Percentiles rank a stretch among this genome's conserved stretches.
phyloP scores from a whole-genome alignment of 345 rosid genomes.

The Pugionium dolabratum region DNA sequence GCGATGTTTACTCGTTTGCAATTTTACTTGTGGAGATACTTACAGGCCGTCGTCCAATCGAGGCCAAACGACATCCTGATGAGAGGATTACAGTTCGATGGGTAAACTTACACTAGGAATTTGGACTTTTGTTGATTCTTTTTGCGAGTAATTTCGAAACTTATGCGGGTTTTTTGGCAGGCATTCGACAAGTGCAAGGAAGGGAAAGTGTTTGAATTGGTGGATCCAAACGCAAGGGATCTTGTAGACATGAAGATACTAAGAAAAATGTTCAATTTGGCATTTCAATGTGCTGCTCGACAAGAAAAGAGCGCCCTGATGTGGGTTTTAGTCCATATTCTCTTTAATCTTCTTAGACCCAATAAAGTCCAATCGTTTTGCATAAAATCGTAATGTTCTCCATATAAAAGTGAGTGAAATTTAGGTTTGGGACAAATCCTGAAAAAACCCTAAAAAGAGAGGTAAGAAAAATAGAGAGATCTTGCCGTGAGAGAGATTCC shows the following conservation, averaged over 20 bases:
- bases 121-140: not conserved
- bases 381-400: too few species aligned
- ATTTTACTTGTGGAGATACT: conserved; percentile 83
- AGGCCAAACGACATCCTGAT: conserved; percentile 51
- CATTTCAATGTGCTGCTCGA: conserved; percentile 85
- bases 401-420: too few species aligned
- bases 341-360: too few species aligned
- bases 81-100: conserved; percentile 86
- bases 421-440: too few species aligned
- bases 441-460: too few species aligned
- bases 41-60: conserved; percentile 90
- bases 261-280: conserved; percentile 67
- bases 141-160: too few species aligned
- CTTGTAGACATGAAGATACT: conserved; percentile 50
- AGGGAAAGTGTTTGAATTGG: conserved; percentile 53
- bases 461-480: too few species aligned
- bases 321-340: too few species aligned
- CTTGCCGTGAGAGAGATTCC: too few species aligned
- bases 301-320: conserved; percentile 56
- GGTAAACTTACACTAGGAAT: conserved; percentile 53
- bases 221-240: conserved; percentile 71
- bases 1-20: conserved; percentile 94
- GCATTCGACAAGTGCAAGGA: conserved; percentile 67
- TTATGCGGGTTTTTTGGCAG: conserved; percentile 41
- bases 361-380: too few species aligned